phyloP scores from a whole-genome alignment of 345 rosid species.

The Eucalyptus albens region DNA sequence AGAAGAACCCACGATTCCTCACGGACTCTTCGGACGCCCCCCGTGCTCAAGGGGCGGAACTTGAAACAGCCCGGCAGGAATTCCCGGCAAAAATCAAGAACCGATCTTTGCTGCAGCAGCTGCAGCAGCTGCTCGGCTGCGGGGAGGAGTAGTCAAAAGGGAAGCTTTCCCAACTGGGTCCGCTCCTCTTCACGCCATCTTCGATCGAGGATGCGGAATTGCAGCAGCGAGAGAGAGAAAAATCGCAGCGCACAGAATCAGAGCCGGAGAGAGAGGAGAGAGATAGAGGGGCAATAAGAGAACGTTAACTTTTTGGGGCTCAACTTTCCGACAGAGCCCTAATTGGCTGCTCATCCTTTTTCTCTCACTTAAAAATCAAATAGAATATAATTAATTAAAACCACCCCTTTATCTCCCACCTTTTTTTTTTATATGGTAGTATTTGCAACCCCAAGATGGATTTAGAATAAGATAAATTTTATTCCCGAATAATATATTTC shows the following conservation, averaged over 20 bases:
- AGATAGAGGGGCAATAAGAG: background rate
- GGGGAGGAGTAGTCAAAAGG: background rate
- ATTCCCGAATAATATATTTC: background rate
- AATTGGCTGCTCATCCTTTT: background rate
- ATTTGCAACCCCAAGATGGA: background rate
- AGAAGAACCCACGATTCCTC: background rate
- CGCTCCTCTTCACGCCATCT: background rate
- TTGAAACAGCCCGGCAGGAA: background rate
- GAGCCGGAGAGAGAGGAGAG: background rate
- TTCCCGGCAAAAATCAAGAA: background rate
- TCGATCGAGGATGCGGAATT: background rate
- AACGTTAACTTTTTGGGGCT: conserved; percentile 5
- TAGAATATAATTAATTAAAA: background rate
- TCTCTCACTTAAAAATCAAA: background rate
- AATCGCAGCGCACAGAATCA: background rate
- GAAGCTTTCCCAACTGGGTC: background rate
- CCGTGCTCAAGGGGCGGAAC: background rate
- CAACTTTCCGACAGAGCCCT: conserved; percentile 23
- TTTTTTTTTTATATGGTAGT: background rate
- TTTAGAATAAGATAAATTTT: background rate
- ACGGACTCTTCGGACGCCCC: background rate
- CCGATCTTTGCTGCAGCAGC: background rate
- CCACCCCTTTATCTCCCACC: background rate
- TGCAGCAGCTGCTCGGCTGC: background rate
- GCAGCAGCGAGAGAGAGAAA: background rate